Conservation (phyloP, 768 basidiomycete genomes). For the Lactarius pseudohatsudake region DNA sequence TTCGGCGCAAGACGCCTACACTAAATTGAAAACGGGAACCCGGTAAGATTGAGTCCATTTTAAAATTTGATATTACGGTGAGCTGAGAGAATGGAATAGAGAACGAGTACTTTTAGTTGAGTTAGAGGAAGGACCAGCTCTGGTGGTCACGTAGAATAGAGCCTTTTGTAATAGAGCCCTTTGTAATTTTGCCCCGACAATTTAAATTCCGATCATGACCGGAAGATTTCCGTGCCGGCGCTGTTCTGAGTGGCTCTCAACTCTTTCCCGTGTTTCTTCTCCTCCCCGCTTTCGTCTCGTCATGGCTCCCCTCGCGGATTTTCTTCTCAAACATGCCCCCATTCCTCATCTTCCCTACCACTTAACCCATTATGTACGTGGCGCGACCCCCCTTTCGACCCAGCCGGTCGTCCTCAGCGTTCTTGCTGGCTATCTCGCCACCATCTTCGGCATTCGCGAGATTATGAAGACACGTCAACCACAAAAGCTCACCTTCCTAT, state of each 20-base stretch:
- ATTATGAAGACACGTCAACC: conserved; percentile 79
- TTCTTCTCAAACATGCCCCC: conserved; percentile 59
- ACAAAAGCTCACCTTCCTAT: conserved; percentile 74
- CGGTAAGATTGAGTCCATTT: conserved; percentile 38
- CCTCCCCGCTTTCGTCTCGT: conserved; percentile 25
- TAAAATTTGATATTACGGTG: not conserved
- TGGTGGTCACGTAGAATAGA: conserved; percentile 49
- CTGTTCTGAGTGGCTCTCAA: conserved; percentile 17
- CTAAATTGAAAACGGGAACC: conserved; percentile 43
- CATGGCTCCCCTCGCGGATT: conserved; percentile 76
- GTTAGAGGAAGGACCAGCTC: conserved; percentile 50
- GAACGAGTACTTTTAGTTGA: conserved; percentile 53
- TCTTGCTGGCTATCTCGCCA: conserved; percentile 78
- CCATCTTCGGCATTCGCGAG: conserved; percentile 82
- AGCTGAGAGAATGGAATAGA: conserved; percentile 34
- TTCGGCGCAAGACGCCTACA: conserved; percentile 46
- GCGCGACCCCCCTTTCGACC: conserved; percentile 80
- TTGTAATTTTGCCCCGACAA: conserved; percentile 10
- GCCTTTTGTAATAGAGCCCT: not conserved
- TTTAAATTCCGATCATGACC: conserved; percentile 15
- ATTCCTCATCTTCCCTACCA: conserved; percentile 54
- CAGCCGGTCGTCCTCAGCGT: conserved; percentile 62
- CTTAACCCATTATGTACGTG: conserved; percentile 64
- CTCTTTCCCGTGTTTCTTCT: conserved; percentile 24
- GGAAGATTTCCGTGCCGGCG: not conserved